Conservation (phyloP, 202 grass and related monocot genomes). For the Saccharum hybrid region DNA sequence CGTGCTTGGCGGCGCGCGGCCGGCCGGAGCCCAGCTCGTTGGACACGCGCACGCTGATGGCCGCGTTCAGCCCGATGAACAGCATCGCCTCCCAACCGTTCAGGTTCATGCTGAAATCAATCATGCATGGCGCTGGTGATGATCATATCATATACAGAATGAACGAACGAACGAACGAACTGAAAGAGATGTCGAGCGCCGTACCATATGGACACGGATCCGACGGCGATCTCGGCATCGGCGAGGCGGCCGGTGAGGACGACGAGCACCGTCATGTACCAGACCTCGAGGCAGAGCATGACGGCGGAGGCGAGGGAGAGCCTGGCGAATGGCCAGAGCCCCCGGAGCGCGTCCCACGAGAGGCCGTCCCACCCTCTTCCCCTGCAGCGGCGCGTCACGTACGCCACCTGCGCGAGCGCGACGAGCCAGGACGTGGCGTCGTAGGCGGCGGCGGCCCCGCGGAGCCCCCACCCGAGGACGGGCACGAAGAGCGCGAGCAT, state of each 20-base stretch:
- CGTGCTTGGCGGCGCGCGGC: too few species aligned
- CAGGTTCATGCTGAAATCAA: constrained; percentile 65
- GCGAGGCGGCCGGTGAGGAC: constrained; percentile 80
- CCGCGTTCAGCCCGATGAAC: too few species aligned
- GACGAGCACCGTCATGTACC: constrained; percentile 90
- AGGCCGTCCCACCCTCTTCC: constrained; percentile 84
- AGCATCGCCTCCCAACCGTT: constrained; percentile 67
- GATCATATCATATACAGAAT: too few species aligned
- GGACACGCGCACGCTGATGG: too few species aligned
- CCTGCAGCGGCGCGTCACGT: too few species aligned
- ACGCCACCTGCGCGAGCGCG: too few species aligned
- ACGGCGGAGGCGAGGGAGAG: constrained; percentile 73
- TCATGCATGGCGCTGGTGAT: too few species aligned
- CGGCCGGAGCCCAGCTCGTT: too few species aligned
- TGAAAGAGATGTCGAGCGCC: too few species aligned
- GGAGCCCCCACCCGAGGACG: constrained; percentile 54
- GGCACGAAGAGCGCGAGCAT: constrained; percentile 69
- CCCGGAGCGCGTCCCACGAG: constrained; percentile 55
- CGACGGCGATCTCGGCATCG: constrained; percentile 75
- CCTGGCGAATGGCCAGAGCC: constrained; percentile 70
- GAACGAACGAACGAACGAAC: too few species aligned
- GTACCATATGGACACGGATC: constrained; percentile 81
- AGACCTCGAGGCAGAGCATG: constrained; percentile 93
- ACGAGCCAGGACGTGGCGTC: too few species aligned
- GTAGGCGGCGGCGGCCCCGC: too few species aligned